phyloP scores from a whole-genome alignment of 1,139 yeast genomes.

The Saccharomyces hybrid region DNA sequence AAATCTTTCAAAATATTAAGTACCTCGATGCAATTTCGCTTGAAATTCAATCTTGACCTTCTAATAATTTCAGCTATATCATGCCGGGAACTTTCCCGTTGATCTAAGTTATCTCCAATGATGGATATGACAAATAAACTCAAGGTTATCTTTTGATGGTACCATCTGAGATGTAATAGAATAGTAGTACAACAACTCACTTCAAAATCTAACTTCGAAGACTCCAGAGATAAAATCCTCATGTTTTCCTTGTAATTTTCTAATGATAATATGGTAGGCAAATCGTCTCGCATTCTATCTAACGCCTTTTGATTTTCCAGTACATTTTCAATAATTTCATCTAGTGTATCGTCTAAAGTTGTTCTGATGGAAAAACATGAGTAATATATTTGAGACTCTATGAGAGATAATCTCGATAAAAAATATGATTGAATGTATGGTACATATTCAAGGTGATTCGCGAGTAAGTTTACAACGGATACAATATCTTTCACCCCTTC shows the following conservation, averaged over 20 bases:
- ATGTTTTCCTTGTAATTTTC: slow-evolving; percentile 20
- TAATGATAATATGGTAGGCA: slow-evolving; percentile 19
- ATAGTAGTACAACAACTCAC: slow-evolving; percentile 19
- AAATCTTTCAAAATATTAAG: slow-evolving; percentile 6
- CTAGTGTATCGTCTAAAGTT: slow-evolving; percentile 15
- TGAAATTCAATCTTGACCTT: neutral
- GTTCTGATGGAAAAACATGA: slow-evolving; percentile 19
- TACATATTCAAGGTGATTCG: slow-evolving; percentile 15
- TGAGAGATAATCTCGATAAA: slow-evolving; percentile 12
- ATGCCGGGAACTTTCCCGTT: slow-evolving; percentile 10
- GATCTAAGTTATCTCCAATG: slow-evolving; percentile 16
- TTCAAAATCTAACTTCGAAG: slow-evolving; percentile 18
- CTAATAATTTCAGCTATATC: slow-evolving; percentile 11
- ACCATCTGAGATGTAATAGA: slow-evolving; percentile 18
- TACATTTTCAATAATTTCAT: slow-evolving; percentile 17
- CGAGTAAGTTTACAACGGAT: slow-evolving; percentile 11
- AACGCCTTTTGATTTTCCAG: slow-evolving; percentile 13
- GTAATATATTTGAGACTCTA: slow-evolving; percentile 15
- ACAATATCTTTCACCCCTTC: slow-evolving; percentile 8
- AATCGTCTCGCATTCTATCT: slow-evolving; percentile 17
- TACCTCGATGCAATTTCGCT: slow-evolving; percentile 2
- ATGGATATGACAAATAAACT: slow-evolving; percentile 17
- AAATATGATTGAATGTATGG: slow-evolving; percentile 21
- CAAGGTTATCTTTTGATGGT: slow-evolving; percentile 12
- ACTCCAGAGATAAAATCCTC: slow-evolving; percentile 15